phyloP scores from a whole-genome alignment of 768 basidiomycete species.

The Trametes maxima region DNA sequence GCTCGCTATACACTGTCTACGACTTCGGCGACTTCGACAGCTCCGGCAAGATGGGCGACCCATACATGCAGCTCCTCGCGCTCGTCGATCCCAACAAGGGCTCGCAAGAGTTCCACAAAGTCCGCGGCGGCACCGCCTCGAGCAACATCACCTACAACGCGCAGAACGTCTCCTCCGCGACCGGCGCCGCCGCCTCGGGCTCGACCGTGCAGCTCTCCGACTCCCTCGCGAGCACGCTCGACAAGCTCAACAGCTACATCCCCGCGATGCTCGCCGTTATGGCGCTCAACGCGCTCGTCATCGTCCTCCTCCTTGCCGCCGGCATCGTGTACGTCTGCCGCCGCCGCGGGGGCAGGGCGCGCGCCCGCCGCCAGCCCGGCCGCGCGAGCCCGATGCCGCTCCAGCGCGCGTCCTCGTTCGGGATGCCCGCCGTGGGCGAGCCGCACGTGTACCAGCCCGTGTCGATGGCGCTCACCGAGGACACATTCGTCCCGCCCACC shows the following conservation, averaged over 20 bases:
- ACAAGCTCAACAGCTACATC: constrained; percentile 63
- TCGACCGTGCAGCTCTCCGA: constrained; percentile 56
- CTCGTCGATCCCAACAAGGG: constrained; percentile 70
- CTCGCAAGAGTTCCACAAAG: constrained; percentile 67
- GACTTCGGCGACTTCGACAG: constrained; percentile 81
- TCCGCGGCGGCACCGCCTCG: constrained; percentile 64
- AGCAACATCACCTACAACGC: constrained; percentile 70
- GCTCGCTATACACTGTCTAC: constrained; percentile 81
- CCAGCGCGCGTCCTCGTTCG: constrained; percentile 38
- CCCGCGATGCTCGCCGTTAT: constrained; percentile 77
- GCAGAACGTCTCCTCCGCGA: constrained; percentile 41
- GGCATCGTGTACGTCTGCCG: constrained; percentile 59
- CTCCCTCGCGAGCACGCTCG: constrained; percentile 59
- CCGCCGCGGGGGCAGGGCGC: constrained; percentile 38
- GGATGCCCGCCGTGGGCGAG: constrained; percentile 21
- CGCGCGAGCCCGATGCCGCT: constrained; percentile 61
- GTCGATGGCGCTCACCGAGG: constrained; percentile 51
- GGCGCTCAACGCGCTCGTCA: constrained; percentile 74
- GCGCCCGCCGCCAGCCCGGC: constrained; percentile 42
- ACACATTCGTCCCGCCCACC: constrained; percentile 40
- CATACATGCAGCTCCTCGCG: constrained; percentile 75
- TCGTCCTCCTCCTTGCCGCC: constrained; percentile 56
- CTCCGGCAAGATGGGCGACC: constrained; percentile 66
- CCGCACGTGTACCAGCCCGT: constrained; percentile 64
- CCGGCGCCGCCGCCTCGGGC: constrained; percentile 40